Evolutionary conservation across 495 filamentous ascomycete genomes (phyloP), one percentile per base, ranked within the genome.

Genomic region (Letharia columbiana): DNA sequence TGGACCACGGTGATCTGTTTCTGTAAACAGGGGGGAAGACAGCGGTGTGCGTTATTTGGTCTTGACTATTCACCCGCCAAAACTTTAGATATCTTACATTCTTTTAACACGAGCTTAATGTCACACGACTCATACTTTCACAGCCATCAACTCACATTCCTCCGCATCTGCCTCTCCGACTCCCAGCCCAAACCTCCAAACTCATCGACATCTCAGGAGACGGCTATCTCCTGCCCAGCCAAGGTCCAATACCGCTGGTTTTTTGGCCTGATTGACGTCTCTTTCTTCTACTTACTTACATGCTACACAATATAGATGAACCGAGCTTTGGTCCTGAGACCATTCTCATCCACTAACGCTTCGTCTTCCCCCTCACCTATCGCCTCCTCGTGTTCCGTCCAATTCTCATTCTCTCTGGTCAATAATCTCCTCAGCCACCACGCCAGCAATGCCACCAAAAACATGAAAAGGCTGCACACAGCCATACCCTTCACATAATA

Each of bases 401-500:
- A 33, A 15, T 17, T 71, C 33, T 71, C 68, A 67, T 83, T 84
- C 67, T 75, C 74, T 65, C 75, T 66, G 49, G 70, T 71, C 59
- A 87, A 68, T 7, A 81, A 61, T 15, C 77, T 23, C 66, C 85
- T 74, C 73, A 87, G 71, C 39, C 60, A 69, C 23, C 78, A 61
- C 0, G 81, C 83, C 65, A 87, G 66, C 0, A 79, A 23, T 4
- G 77, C 77, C 33, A 82, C 80, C 37, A 78, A 20, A 57, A 75
- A 67, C 85, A 88, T 88, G 62, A 85, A 86, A 23, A 75, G 78
- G 0, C 83, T 79, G 67, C 85, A 88, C 9, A 79, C 75, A 18
- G 75, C 71, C 83, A 85, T 84, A 2, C 85, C 85, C 33, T 72
- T 77, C 12, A 84, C 75, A 73, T 84, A 88, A 73, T 78, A 84